Evolutionary conservation across 2,329 filamentous ascomycete species (phyloP), one percentile per base, ranked within the genome.

Genomic region (Botrytis cinerea): DNA sequence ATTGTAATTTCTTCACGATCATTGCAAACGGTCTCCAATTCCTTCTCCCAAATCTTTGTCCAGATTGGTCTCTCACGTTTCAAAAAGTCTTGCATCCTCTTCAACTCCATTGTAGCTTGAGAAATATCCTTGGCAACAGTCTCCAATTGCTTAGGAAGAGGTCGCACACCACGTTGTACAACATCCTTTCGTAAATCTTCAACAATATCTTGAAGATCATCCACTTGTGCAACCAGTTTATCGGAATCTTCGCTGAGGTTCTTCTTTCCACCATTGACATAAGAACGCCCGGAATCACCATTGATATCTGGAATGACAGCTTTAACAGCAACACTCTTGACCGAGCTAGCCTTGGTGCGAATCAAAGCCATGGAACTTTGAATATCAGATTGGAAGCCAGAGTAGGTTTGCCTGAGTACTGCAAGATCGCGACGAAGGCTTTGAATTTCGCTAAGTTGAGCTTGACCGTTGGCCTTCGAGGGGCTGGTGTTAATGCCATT

Each of bases 21-120:
- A 81, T 97, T 94, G 84, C 96, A 98, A 4, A 99, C 95, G 70
- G 95, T 91, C 82, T 98, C 94, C 63, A 99, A 86, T 82, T 98
- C 95, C 83, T 97, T 95, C 87, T 98, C 95, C 96, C 96, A 99
- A 76, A 98, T 97, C 88, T 98, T 98, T 72, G 94, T 98, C 95
- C 96, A 99, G 73, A 98, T 87, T 0, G 96, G 96, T 83, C 97
- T 97, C 87, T 99, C 96, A 64, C 90, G 89, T 78, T 91, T 91
- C 84, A 99, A 89, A 85, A 93, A 97, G 25, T 97, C 95, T 81
- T 97, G 93, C 88, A 99, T 92, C 84, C 93, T 95, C 87, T 93
- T 96, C 75, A 99, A 89, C 80, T 98, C 95, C 80, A 94, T 91
- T 67, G 91, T 92, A 46, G 96, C 90, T 72, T 87, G 84, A 67